Base-by-base conservation (phyloP, 2,329 filamentous ascomycete species). In the Cladobotryum mycophilum region DNA sequence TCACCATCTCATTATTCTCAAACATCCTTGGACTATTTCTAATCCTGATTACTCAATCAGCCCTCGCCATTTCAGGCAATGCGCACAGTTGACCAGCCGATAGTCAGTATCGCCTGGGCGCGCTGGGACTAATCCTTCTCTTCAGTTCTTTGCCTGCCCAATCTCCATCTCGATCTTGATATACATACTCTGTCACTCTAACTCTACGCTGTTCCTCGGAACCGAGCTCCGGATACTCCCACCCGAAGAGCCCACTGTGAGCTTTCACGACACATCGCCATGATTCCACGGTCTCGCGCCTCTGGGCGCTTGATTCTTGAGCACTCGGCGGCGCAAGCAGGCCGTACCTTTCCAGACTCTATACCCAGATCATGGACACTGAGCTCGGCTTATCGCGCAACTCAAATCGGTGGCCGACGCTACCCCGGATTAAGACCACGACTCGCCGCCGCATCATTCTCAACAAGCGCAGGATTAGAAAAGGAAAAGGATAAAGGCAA, bases 401-500 rank as follows among this genome's bases (percentile, higher is more conserved):
- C 53, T 51, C 62, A 65, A 50, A 61, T 65, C 57, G 64, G 63
- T 59, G 60, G 60, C 53, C 64, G 63, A 44, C 61, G 63, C 49
- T 60, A 67, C 49, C 64, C 64, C 45, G 51, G 57, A 41, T 49
- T 61, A 41, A 61, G 61, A 41, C 59, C 60, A 41, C 61, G 62
- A 42, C 58, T 63, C 47, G 50, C 59, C 30, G 52, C 58, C 22
- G 66, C 67, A 5, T 54, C 60, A 17, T 73, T 73, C 56, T 70
- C 70, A 20, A 72, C 70, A 17, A 62, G 64, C 25, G 56, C 61
- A 48, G 56, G 58, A 35, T 52, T 68, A 30, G 56, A 60, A 37
- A 72, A 70, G 46, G 67, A 71, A 40, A 68, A 67, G 44, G 67
- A 70, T 63, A 75, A 76, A 52, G 69, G 66, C 5, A 65, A 65